A percentile compares a stretch with the other conserved stretches of the same genome.
These are phyloP conservation scores for Phytophthora crassamura DNA, from an alignment of 352 stramenopile genomes.

Conservation along the genomic window DNA sequence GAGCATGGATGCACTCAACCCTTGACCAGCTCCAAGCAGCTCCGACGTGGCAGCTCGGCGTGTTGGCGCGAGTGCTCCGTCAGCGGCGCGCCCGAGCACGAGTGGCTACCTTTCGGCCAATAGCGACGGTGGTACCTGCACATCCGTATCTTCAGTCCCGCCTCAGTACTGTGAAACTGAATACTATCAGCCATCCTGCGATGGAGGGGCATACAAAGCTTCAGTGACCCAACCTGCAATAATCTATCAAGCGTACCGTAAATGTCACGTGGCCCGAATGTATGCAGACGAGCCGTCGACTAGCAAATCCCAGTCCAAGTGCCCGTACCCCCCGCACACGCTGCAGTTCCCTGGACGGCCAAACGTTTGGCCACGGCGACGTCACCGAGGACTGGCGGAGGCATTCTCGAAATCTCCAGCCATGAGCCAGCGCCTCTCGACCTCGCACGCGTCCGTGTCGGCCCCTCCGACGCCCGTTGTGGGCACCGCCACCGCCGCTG, in stretches of 20 bases:
- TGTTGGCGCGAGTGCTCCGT: constrained; percentile 17
- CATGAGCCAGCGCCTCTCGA: constrained; percentile 33
- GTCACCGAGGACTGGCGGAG: constrained; percentile 14
- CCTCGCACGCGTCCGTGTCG: constrained; percentile 35
- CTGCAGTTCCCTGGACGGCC: constrained; percentile 17
- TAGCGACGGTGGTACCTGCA: not conserved
- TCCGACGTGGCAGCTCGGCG: constrained; percentile 17
- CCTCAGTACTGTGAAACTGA: constrained; percentile 10
- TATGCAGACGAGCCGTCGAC: constrained; percentile 34
- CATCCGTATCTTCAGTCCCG: constrained; percentile 12
- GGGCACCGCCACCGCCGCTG: not conserved
- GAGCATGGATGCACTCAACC: not conserved
- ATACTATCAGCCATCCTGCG: not conserved
- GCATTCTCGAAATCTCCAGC: constrained; percentile 23
- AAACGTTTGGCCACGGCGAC: constrained; percentile 28
- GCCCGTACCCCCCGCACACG: constrained; percentile 4
- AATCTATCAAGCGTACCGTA: not conserved
- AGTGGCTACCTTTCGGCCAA: constrained; percentile 20
- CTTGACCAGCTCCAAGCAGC: not conserved
- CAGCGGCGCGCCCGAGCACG: not conserved
- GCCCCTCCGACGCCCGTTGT: constrained; percentile 26
- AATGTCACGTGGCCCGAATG: not conserved
- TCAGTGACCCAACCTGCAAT: not conserved
- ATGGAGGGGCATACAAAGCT: not conserved
- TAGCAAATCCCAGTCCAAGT: constrained; percentile 29